Conservation (phyloP, 768 basidiomycete species). For the Calvatia gigantea region DNA sequence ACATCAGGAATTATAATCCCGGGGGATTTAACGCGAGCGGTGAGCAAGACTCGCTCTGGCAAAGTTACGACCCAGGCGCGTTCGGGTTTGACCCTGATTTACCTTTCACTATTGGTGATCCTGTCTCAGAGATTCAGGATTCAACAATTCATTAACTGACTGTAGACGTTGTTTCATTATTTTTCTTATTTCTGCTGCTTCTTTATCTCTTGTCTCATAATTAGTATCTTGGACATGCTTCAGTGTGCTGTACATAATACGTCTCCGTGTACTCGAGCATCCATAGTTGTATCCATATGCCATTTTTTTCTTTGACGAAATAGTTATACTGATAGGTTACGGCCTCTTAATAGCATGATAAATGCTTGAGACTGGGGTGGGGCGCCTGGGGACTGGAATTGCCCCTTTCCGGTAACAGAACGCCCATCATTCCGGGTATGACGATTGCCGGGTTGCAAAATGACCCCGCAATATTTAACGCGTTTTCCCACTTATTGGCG, state of each 20-base stretch:
- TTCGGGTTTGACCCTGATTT: constrained; percentile 79
- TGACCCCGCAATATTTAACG: neutral
- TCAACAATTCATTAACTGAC: constrained; percentile 20
- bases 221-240: constrained; percentile 5
- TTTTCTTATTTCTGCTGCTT: constrained; percentile 10
- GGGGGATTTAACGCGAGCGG: constrained; percentile 38
- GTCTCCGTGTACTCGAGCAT: neutral
- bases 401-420: neutral
- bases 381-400: neutral
- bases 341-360: neutral
- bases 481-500: neutral
- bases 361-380: neutral
- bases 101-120: constrained; percentile 59
- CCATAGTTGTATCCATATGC: constrained; percentile 5
- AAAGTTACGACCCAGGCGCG: constrained; percentile 67
- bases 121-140: constrained; percentile 34
- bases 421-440: neutral
- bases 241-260: constrained; percentile 2
- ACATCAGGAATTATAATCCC: constrained; percentile 69
- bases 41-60: constrained; percentile 53
- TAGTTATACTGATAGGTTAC: neutral
- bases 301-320: neutral
- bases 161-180: neutral
- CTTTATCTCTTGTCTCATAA: constrained; percentile 1
- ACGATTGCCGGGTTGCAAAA: neutral